Evolutionary conservation across 192 early-diverging fungal genomes (phyloP), one percentile per base, ranked within the genome.

Genomic region (Borealophlyctis nickersoniae): DNA sequence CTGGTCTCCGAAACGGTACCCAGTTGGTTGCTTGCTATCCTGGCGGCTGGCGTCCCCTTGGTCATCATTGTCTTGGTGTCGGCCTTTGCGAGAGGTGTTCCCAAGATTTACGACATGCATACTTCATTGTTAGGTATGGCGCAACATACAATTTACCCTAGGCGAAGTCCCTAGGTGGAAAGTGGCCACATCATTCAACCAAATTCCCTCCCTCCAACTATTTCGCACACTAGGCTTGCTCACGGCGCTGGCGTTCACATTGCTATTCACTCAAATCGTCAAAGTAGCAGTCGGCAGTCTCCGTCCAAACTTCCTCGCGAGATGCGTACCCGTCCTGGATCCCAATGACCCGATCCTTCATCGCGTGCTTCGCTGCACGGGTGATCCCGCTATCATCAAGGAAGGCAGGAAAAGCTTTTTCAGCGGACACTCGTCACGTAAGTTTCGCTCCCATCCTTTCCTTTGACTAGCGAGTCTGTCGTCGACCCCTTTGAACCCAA

Each of bases 331-430:
- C 34, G 50, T 57, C 9, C 53, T 35, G 1, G 53, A 28, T 13
- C 19, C 24, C 4, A 33, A 49, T 29, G 56, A 51, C 27, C 31
- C n/a, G 22, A 45, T 45, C 19, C 51, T 71, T 16, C 5, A 36
- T 19, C 52, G 28, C 4, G 60, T 69, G 5, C 45, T 30, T 14
- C 23, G n/a, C 22, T 71, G 69, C 33, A 28, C 35, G n/a, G 69
- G 69, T 22, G 27, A 50, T 32, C 23, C 54, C 13, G 30, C 26
- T 1, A 63, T 48, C 51, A 62, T 71, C 32, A 71, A 71, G 23
- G 69, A 71, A 56, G 69, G 69, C 4, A 36, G 69, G 16, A 65
- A 66, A 50, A 67, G 63, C 45, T 71, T 71, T 34, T 66, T 66
- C 60, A 66, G 63, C 50, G 69, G 69, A 13, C 69, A 71, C 30